A percentile compares a stretch with the other conserved stretches of the same genome.
Evolutionary conservation across 2,329 filamentous ascomycete genomes (phyloP).

Genomic region (Phoma sp.): DNA sequence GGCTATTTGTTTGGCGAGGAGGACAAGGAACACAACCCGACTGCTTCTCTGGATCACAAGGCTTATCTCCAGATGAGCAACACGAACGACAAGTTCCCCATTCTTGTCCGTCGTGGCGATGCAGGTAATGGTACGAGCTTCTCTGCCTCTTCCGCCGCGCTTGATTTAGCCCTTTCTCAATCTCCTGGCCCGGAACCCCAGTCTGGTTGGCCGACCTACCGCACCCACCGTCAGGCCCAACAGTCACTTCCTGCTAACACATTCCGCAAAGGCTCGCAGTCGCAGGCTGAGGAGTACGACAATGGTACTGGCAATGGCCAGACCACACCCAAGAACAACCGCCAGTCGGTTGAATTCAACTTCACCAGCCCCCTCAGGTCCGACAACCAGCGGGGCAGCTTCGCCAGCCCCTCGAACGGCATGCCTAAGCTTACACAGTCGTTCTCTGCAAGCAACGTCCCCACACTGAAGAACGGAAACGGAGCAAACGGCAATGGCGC

Average conservation of each 20-base stretch:
- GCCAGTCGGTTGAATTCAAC: conserved; percentile 57
- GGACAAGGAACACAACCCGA: conserved; percentile 60
- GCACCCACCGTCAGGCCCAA: conserved; percentile 67
- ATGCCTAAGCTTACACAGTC: conserved; percentile 82
- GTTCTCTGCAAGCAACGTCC: conserved; percentile 87
- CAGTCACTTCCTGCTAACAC: conserved; percentile 65
- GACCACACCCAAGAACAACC: conserved; percentile 53
- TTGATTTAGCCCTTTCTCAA: conserved; percentile 77
- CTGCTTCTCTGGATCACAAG: conserved; percentile 69
- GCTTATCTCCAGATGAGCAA: conserved; percentile 74
- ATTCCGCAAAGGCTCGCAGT: conserved; percentile 50
- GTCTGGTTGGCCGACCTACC: conserved; percentile 66
- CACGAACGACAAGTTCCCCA: conserved; percentile 85
- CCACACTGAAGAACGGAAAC: conserved; percentile 76
- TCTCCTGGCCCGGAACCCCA: conserved; percentile 66
- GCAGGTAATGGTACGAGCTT: conserved; percentile 67
- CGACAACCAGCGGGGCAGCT: conserved; percentile 54
- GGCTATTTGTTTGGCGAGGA: conserved; percentile 81
- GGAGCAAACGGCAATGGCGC: conserved; percentile 47
- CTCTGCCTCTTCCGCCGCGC: conserved; percentile 78
- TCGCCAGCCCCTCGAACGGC: conserved; percentile 63
- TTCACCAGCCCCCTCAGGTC: conserved; percentile 39
- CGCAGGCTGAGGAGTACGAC: conserved; percentile 46
- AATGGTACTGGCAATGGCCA: conserved; percentile 47
- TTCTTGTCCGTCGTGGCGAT: conserved; percentile 71